A percentile compares a stretch with the other conserved stretches of the same genome.
Evolutionary conservation across 1,139 yeast genomes (phyloP).

Genomic region (Meyerozyma guilliermondii): DNA sequence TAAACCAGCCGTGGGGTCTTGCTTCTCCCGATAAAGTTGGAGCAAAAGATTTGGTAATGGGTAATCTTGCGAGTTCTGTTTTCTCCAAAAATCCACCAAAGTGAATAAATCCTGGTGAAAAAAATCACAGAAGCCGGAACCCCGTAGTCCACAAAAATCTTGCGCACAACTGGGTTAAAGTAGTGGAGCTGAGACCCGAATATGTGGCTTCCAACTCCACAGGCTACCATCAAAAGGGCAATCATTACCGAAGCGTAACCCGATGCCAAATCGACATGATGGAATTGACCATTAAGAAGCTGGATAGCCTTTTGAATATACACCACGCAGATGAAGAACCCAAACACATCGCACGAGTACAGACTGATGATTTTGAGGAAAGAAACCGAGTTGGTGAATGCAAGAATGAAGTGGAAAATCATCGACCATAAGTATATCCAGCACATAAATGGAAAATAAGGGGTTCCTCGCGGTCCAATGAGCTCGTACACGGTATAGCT

Average conservation of each 20-base stretch:
- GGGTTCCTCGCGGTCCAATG: constrained; percentile 55
- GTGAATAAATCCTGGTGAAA: constrained; percentile 88
- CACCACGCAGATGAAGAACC: constrained; percentile 84
- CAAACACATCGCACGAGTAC: constrained; percentile 91
- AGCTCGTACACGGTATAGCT: constrained; percentile 87
- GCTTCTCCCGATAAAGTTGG: constrained; percentile 52
- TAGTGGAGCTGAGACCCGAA: constrained; percentile 60
- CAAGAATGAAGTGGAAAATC: constrained; percentile 72
- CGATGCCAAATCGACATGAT: constrained; percentile 35
- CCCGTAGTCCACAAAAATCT: constrained; percentile 78
- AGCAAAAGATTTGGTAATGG: constrained; percentile 68
- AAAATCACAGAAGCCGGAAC: constrained; percentile 79
- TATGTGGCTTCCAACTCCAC: constrained; percentile 62
- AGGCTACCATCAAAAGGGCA: constrained; percentile 66
- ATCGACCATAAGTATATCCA: constrained; percentile 94
- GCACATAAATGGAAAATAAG: constrained; percentile 89
- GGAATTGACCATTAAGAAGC: constrained; percentile 68
- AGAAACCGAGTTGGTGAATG: constrained; percentile 65
- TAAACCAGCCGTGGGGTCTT: constrained; percentile 65
- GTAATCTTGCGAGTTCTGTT: constrained; percentile 53
- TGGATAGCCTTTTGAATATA: constrained; percentile 90
- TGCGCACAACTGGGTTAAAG: constrained; percentile 55
- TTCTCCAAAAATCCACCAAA: constrained; percentile 70
- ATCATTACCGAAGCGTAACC: constrained; percentile 78
- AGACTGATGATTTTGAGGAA: constrained; percentile 69